A percentile compares a stretch with the other conserved stretches of the same genome.
Conservation (phyloP, 177 flowering plant species). For the Vitis hybrid region DNA sequence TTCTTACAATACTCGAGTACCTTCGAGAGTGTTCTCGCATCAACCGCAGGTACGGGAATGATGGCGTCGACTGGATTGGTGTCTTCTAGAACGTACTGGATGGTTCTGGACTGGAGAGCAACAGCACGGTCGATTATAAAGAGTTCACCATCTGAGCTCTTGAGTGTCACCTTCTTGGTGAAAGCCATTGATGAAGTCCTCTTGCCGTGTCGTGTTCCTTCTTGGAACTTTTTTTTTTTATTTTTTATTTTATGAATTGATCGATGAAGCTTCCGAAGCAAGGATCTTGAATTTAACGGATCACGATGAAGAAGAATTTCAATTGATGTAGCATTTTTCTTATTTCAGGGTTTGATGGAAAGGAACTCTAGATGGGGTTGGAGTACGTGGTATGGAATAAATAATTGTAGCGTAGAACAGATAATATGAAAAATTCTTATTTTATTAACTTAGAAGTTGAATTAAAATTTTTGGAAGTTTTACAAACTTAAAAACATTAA, state of each 20-base stretch:
- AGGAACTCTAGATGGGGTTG: no score
- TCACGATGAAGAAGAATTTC: no score
- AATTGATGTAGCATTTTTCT: no score
- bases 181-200: neutral
- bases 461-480: no score
- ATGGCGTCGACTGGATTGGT: neutral
- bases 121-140: neutral
- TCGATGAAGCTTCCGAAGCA: no score
- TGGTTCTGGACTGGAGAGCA: neutral
- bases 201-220: neutral
- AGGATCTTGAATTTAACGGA: no score
- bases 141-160: neutral
- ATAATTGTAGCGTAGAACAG: no score
- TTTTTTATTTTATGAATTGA: neutral
- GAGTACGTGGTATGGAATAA: no score
- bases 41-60: neutral
- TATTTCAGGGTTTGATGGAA: no score
- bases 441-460: neutral
- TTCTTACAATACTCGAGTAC: slow-evolving; percentile 2
- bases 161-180: neutral
- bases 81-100: neutral
- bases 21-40: neutral
- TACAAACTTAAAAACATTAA: no score
- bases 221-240: neutral
- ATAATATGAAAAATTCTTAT: no score